Conservation (phyloP, 441 rosid genomes). For the Brassica balearica region DNA sequence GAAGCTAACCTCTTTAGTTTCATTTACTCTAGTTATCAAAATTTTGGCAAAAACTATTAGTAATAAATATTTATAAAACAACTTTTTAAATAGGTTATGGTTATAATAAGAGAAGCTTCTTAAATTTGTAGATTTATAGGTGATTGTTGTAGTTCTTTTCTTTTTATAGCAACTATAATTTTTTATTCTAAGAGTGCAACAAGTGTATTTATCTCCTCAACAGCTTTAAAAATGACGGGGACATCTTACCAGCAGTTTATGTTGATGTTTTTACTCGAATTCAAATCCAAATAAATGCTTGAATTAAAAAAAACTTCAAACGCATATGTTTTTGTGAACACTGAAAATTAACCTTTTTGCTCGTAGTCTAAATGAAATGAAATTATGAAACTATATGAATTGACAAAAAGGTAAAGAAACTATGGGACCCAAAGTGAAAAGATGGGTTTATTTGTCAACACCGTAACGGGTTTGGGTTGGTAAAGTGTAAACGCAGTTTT, state of each 20-base stretch:
- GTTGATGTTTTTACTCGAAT: not conserved
- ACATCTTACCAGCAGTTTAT: not conserved
- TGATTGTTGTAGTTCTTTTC: not conserved
- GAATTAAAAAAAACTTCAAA: not conserved
- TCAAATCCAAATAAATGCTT: not conserved
- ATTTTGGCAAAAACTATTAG: not conserved
- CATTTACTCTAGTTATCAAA: not conserved
- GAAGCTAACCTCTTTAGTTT: conserved; percentile 4
- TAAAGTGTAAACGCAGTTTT: conserved; percentile 13
- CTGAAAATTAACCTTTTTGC: not conserved
- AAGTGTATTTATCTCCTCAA: not conserved
- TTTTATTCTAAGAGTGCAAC: not conserved
- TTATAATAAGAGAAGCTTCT: not conserved
- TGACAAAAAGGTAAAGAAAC: conserved; percentile 15
- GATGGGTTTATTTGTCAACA: conserved; percentile 32
- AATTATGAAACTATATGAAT: conserved; percentile 12
- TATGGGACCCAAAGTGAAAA: conserved; percentile 31
- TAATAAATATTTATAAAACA: too few relatives aligned
- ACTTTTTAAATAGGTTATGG: too few relatives aligned
- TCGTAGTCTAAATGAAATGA: not conserved
- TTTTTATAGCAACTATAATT: not conserved
- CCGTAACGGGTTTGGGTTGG: conserved; percentile 20
- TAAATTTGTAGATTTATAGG: not conserved
- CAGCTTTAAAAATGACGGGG: not conserved
- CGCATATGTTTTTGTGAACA: not conserved